Conservation (phyloP, 2,329 filamentous ascomycete species). For the Canariomyces notabilis region DNA sequence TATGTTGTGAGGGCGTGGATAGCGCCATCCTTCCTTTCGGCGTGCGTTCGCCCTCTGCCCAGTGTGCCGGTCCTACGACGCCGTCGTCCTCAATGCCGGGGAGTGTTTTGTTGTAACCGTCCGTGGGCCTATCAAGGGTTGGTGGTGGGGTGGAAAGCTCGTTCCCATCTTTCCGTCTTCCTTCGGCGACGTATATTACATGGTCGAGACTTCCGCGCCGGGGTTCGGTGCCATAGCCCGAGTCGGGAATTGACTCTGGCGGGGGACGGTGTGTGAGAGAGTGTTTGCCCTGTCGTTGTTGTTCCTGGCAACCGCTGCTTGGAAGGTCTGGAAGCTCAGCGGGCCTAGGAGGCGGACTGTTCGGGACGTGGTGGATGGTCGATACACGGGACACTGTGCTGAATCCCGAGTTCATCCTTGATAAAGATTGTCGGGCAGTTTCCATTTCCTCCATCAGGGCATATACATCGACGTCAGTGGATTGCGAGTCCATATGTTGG, state of each 20-base stretch:
- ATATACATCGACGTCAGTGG: conserved; percentile 23
- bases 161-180: too few relatives aligned
- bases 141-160: neutral
- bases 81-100: neutral
- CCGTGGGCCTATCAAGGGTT: neutral
- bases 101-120: neutral
- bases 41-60: too few relatives aligned
- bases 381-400: conserved; percentile 21
- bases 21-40: too few relatives aligned
- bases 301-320: neutral
- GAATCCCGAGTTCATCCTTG: conserved; percentile 22
- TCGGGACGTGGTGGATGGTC: conserved; percentile 28
- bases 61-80: too few relatives aligned
- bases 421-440: conserved; percentile 19
- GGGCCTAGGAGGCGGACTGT: conserved; percentile 18
- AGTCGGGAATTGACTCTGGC: conserved; percentile 21
- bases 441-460: conserved; percentile 27
- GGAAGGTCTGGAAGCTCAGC: neutral
- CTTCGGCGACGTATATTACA: neutral
- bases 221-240: conserved; percentile 22
- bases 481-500: conserved; percentile 28
- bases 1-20: too few relatives aligned
- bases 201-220: conserved; percentile 21
- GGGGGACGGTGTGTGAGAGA: neutral
- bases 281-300: neutral